Percentiles rank a stretch among this genome's conserved stretches.
Conservation (phyloP, 2,329 filamentous ascomycete species). For the Moelleriella libera region DNA sequence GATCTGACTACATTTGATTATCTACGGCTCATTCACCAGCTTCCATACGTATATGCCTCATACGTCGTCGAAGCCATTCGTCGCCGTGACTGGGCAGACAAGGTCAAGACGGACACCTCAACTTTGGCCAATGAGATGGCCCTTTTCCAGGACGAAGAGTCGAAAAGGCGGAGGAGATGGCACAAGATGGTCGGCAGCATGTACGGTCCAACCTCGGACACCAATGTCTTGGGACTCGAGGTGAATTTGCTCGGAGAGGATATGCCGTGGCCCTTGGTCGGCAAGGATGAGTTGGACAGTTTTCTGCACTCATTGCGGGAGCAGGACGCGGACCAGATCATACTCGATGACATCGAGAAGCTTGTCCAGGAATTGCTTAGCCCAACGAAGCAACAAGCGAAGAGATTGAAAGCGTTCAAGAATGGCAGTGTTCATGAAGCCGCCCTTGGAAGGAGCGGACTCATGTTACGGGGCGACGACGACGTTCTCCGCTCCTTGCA, state of each 20-base stretch:
- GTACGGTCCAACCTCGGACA: conserved; percentile 54
- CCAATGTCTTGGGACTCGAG: conserved; percentile 62
- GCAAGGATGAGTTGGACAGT: conserved; percentile 60
- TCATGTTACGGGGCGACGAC: conserved; percentile 76
- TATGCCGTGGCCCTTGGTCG: conserved; percentile 64
- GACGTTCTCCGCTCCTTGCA: conserved; percentile 65
- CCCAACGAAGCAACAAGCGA: conserved; percentile 75
- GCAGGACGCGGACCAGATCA: conserved; percentile 48
- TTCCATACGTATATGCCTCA: conserved; percentile 83
- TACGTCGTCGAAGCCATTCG: conserved; percentile 76
- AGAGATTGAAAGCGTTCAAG: conserved; percentile 85
- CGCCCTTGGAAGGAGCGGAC: conserved; percentile 71
- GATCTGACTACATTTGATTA: conserved; percentile 70
- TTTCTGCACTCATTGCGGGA: conserved; percentile 55
- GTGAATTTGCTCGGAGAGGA: conserved; percentile 72
- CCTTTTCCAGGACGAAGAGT: conserved; percentile 81
- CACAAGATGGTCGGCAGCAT: conserved; percentile 69
- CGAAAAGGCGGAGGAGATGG: conserved; percentile 81
- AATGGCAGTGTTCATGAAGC: conserved; percentile 90
- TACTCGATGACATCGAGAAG: conserved; percentile 60
- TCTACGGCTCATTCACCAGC: conserved; percentile 63
- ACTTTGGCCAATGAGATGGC: conserved; percentile 88
- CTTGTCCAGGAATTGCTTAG: conserved; percentile 66
- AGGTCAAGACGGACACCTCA: conserved; percentile 75
- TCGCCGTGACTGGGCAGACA: conserved; percentile 81